Percentiles rank a stretch among this genome's conserved stretches.
Evolutionary conservation across 2,329 filamentous ascomycete genomes (phyloP).

Genomic region (Fusarium falciforme): DNA sequence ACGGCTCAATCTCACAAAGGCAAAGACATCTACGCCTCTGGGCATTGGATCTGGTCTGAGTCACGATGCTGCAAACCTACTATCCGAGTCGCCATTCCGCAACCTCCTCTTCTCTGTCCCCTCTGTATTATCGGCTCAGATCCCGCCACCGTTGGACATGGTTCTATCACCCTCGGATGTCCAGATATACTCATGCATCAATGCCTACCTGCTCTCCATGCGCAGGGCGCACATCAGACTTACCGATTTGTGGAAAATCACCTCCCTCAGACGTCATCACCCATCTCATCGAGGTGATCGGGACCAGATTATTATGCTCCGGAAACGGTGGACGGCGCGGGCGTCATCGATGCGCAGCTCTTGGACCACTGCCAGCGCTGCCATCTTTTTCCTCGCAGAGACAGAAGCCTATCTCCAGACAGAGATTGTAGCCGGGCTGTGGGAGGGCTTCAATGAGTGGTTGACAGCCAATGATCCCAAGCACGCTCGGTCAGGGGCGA

Average conservation of each 20-base stretch:
- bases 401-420: slow-evolving; percentile 90
- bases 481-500: slow-evolving; percentile 35
- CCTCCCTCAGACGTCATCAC: slow-evolving; percentile 79
- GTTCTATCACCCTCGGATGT: slow-evolving; percentile 84
- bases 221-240: slow-evolving; percentile 87
- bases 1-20: slow-evolving; percentile 71
- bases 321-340: slow-evolving; percentile 72
- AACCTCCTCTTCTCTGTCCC: slow-evolving; percentile 86
- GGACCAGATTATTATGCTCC: slow-evolving; percentile 69
- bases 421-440: slow-evolving; percentile 85
- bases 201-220: slow-evolving; percentile 87
- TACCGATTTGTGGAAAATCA: slow-evolving; percentile 88
- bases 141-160: slow-evolving; percentile 85
- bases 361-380: slow-evolving; percentile 90
- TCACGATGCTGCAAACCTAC: slow-evolving; percentile 46
- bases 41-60: slow-evolving; percentile 52
- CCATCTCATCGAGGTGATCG: slow-evolving; percentile 75
- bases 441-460: slow-evolving; percentile 84
- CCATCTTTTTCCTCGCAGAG: slow-evolving; percentile 90
- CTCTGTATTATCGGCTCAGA: slow-evolving; percentile 74
- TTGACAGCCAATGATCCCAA: slow-evolving; percentile 62
- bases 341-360: slow-evolving; percentile 78
- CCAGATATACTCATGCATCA: slow-evolving; percentile 83
- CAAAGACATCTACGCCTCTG: slow-evolving; percentile 52
- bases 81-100: slow-evolving; percentile 72